Conservation (phyloP, 441 rosid species). For the Aquilaria agallochum region DNA sequence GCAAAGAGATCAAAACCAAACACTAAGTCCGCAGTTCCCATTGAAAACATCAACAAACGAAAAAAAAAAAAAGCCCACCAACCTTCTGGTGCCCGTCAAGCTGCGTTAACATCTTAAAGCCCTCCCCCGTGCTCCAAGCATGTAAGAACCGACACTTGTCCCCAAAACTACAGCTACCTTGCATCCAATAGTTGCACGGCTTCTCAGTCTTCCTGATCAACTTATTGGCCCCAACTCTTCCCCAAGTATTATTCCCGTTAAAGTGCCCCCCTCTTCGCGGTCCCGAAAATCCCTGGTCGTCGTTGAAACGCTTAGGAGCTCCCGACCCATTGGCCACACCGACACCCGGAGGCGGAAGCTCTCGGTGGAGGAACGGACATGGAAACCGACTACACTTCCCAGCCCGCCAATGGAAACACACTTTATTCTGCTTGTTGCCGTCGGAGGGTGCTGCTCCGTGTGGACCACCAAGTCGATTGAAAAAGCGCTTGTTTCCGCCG, state of each 20-base stretch:
- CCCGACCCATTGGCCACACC: conserved; percentile 29
- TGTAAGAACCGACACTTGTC: conserved; percentile 85
- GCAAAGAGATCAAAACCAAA: conserved; percentile 8
- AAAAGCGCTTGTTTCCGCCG: conserved; percentile 74
- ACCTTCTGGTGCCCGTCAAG: conserved; percentile 94
- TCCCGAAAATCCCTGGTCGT: conserved; percentile 64
- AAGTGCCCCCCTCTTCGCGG: conserved; percentile 51
- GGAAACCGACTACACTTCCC: conserved; percentile 73
- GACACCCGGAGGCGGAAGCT: conserved; percentile 44
- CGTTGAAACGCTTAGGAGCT: conserved; percentile 57
- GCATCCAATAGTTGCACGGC: conserved; percentile 82
- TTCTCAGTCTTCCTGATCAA: conserved; percentile 62
- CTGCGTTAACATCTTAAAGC: conserved; percentile 63
- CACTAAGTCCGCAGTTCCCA: conserved; percentile 3
- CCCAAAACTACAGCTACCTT: conserved; percentile 72
- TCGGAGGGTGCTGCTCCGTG: conserved; percentile 26
- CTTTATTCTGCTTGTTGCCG: conserved; percentile 44
- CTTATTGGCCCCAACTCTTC: conserved; percentile 53
- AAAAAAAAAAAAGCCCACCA: not conserved
- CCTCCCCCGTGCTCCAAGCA: conserved; percentile 84
- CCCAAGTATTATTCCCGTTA: conserved; percentile 53
- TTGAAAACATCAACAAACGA: conserved; percentile 5
- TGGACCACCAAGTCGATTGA: conserved; percentile 55
- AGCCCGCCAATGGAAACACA: conserved; percentile 85
- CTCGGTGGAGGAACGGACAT: conserved; percentile 78